Percentiles rank a stretch among this genome's conserved stretches.
phyloP scores from a whole-genome alignment of 495 filamentous ascomycete species.

The Acidiella bohemica region DNA sequence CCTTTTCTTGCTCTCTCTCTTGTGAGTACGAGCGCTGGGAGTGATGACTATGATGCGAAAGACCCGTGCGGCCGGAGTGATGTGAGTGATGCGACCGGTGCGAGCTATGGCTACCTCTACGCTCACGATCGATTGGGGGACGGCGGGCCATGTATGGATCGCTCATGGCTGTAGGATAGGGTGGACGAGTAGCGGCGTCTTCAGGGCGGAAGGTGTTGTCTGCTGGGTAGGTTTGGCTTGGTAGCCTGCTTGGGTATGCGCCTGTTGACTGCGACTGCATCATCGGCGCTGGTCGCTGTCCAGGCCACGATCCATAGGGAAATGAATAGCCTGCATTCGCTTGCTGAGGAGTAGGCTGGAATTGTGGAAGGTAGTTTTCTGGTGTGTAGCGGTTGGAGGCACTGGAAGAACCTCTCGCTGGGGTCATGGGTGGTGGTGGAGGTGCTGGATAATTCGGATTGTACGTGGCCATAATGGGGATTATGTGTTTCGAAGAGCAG shows the following conservation, averaged over 20 bases:
- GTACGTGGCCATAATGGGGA: not conserved
- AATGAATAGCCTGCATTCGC: not conserved
- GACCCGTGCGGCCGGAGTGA: slow-evolving; percentile 4
- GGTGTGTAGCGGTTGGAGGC: slow-evolving; percentile 1
- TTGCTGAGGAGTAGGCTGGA: not conserved
- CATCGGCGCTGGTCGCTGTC: not conserved
- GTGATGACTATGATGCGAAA: slow-evolving; percentile 3
- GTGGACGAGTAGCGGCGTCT: not conserved
- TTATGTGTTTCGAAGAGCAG: not conserved
- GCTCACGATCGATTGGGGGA: not conserved
- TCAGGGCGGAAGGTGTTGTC: slow-evolving; percentile 1
- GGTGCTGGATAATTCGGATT: not conserved
- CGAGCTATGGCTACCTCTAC: slow-evolving; percentile 1
- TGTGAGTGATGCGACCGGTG: slow-evolving; percentile 1
- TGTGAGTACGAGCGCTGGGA: not conserved
- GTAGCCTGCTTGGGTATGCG: not conserved
- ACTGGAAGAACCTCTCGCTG: not conserved
- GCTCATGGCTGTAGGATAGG: not conserved
- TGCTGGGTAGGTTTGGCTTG: not conserved
- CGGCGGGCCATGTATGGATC: slow-evolving; percentile 1
- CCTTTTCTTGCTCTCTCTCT: not conserved
- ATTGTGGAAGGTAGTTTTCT: not conserved
- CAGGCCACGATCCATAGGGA: not conserved
- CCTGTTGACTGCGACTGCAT: not conserved
- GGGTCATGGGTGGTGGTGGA: not conserved